phyloP scores from a whole-genome alignment of 2,329 filamentous ascomycete species.

The Ascocoryne sarcoides region DNA sequence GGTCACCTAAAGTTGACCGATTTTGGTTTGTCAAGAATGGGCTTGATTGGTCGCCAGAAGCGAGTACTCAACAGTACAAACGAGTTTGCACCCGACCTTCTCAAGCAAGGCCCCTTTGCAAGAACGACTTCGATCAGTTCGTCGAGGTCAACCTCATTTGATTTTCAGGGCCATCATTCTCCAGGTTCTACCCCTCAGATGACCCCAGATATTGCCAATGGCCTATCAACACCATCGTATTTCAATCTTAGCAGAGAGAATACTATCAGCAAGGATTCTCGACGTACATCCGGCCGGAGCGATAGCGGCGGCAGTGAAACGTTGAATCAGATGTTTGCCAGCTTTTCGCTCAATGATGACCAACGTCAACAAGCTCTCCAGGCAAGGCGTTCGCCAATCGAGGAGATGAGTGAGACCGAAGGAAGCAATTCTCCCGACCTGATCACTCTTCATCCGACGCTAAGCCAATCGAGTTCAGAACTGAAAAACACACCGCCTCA shows the following conservation, averaged over 20 bases:
- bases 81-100: slow-evolving; percentile 82
- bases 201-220: slow-evolving; percentile 62
- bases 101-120: slow-evolving; percentile 87
- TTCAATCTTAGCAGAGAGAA: slow-evolving; percentile 66
- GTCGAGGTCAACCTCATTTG: slow-evolving; percentile 87
- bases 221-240: slow-evolving; percentile 80
- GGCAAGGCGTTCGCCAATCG: slow-evolving; percentile 49
- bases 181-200: slow-evolving; percentile 80
- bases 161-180: slow-evolving; percentile 71
- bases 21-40: slow-evolving; percentile 96
- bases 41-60: slow-evolving; percentile 91
- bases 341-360: slow-evolving; percentile 63
- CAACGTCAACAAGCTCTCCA: slow-evolving; percentile 31
- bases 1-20: slow-evolving; percentile 96
- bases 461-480: slow-evolving; percentile 33
- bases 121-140: slow-evolving; percentile 78
- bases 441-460: slow-evolving; percentile 48
- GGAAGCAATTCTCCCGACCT: slow-evolving; percentile 71
- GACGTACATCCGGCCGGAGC: slow-evolving; percentile 72
- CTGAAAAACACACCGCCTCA: slow-evolving; percentile 53
- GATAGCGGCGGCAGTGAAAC: slow-evolving; percentile 89
- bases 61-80: slow-evolving; percentile 72
- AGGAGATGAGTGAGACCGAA: slow-evolving; percentile 66
- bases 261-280: slow-evolving; percentile 50
- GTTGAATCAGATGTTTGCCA: slow-evolving; percentile 71